Evolutionary conservation across 495 filamentous ascomycete species (phyloP).

Genomic region (Patellaria atrata): DNA sequence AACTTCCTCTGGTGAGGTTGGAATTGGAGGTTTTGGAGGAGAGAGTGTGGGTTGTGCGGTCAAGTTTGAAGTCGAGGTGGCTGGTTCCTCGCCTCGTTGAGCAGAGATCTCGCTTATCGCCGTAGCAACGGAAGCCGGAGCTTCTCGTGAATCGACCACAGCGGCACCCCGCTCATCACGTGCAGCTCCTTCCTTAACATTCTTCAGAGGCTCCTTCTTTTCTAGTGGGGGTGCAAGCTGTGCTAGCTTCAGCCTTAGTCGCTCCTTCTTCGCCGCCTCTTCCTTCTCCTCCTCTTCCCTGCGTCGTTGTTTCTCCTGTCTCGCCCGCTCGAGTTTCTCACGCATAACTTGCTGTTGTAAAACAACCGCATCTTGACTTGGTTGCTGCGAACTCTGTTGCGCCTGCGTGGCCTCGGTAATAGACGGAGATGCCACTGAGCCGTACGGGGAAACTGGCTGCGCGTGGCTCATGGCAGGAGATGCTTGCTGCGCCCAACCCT

Average conservation of each 20-base stretch:
- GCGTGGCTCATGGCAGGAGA: constrained; percentile 15
- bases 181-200: too few relatives aligned
- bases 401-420: constrained; percentile 18
- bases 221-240: too few relatives aligned
- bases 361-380: constrained; percentile 32
- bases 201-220: too few relatives aligned
- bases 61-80: too few relatives aligned
- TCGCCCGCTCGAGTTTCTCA: constrained; percentile 45
- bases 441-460: constrained; percentile 14
- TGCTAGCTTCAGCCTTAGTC: constrained; percentile 76
- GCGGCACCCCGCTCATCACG: too few relatives aligned
- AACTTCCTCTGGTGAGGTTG: constrained; percentile 18
- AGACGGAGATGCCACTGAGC: constrained; percentile 15
- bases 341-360: constrained; percentile 77
- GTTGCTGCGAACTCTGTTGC: constrained; percentile 17
- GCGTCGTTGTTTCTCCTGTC: constrained; percentile 57
- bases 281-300: constrained; percentile 69
- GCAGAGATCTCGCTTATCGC: too few relatives aligned
- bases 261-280: constrained; percentile 63
- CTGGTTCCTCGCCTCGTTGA: too few relatives aligned
- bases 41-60: too few relatives aligned
- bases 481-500: constrained; percentile 19
- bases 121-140: too few relatives aligned
- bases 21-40: constrained; percentile 19
- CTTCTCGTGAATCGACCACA: too few relatives aligned